Evolutionary conservation across 495 filamentous ascomycete species (phyloP).

Genomic region (Penicillium ucsense): DNA sequence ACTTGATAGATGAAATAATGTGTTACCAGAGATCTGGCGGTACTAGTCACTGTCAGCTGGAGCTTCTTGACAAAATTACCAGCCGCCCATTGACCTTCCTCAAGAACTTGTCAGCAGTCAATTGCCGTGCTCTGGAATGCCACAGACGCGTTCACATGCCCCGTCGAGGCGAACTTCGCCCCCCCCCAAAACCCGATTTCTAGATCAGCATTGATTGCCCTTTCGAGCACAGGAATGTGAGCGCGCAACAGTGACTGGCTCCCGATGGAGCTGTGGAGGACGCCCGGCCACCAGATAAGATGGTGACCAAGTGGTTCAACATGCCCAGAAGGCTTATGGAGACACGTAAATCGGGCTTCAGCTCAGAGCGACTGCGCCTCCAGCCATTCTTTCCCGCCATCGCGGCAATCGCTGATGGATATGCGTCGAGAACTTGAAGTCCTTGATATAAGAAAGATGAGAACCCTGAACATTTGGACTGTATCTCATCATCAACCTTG

Average conservation of each 20-base stretch:
- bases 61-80: not conserved
- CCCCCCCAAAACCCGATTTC: not conserved
- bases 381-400: slow-evolving; percentile 18
- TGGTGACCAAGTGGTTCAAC: slow-evolving; percentile 3
- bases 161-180: not conserved
- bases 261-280: slow-evolving; percentile 1
- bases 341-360: slow-evolving; percentile 10
- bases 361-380: slow-evolving; percentile 6
- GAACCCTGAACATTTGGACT: not conserved
- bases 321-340: not conserved
- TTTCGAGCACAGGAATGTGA: slow-evolving; percentile 14
- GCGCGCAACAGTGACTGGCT: slow-evolving; percentile 1
- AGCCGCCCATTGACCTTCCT: slow-evolving; percentile 2
- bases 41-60: too few relatives aligned
- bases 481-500: too few relatives aligned
- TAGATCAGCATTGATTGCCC: slow-evolving; percentile 10
- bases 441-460: slow-evolving; percentile 3
- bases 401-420: slow-evolving; percentile 2
- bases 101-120: slow-evolving; percentile 5
- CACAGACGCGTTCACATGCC: slow-evolving; percentile 8
- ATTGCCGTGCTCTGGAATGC: slow-evolving; percentile 16
- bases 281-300: slow-evolving; percentile 17
- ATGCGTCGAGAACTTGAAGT: too few relatives aligned
- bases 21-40: too few relatives aligned
- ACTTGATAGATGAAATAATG: too few relatives aligned